A percentile compares a stretch with the other conserved stretches of the same genome.
Evolutionary conservation across 345 rosid genomes (phyloP).

Genomic region (Camelina sativa): DNA sequence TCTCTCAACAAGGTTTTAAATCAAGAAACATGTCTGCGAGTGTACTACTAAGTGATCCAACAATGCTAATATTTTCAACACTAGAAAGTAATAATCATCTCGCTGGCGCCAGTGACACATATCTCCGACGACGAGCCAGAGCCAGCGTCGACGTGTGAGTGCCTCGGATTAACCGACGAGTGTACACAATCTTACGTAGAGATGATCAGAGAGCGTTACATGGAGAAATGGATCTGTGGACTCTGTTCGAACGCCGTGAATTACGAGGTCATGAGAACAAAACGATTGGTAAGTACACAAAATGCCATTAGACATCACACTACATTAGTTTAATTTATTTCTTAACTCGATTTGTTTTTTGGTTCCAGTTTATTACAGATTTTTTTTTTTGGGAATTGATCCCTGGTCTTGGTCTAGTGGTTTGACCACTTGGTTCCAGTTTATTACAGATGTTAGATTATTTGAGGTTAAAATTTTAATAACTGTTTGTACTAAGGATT

Average conservation of each 20-base stretch:
- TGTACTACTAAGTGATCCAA: slow-evolving; percentile 57
- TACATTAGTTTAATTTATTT: no score
- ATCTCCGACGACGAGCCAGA: no score
- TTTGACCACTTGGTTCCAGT: no score
- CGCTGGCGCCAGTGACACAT: no score
- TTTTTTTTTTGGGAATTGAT: no score
- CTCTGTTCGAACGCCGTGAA: slow-evolving; percentile 67
- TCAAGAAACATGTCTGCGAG: slow-evolving; percentile 72
- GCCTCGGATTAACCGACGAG: slow-evolving; percentile 87
- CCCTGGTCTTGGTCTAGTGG: no score
- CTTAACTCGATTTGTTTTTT: background rate
- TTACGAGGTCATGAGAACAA: no score
- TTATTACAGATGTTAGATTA: background rate
- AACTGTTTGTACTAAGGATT: no score
- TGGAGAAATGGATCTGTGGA: slow-evolving; percentile 92
- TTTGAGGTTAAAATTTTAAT: background rate
- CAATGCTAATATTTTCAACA: no score
- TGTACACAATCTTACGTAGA: slow-evolving; percentile 85
- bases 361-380: background rate
- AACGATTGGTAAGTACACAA: no score
- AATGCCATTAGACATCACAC: slow-evolving; percentile 18
- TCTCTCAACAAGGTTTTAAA: slow-evolving; percentile 13
- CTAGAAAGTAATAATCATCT: no score
- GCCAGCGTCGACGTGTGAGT: slow-evolving; percentile 59
- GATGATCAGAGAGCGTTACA: slow-evolving; percentile 59